A percentile compares a stretch with the other conserved stretches of the same genome.
These are phyloP conservation scores for Chenopodium formosanum DNA, from an alignment of 148 eudicot species.

Conservation along the genomic window DNA sequence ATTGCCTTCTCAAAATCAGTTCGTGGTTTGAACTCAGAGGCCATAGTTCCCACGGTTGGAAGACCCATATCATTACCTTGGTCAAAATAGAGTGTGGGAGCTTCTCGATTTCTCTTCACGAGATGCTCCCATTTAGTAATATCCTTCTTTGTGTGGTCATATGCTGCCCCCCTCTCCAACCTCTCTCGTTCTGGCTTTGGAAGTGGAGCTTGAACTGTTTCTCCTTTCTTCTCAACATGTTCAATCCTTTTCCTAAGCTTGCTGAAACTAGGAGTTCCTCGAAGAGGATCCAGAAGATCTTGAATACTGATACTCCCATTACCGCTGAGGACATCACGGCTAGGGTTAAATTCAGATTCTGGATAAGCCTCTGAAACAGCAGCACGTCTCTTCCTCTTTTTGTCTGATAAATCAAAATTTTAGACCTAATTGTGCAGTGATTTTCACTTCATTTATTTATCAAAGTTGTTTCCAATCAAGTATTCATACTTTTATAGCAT, in stretches of 20 bases:
- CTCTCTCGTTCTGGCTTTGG: constrained; percentile 63
- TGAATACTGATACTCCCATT: constrained; percentile 60
- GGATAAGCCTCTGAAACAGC: constrained; percentile 77
- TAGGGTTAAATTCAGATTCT: constrained; percentile 88
- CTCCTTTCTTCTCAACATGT: constrained; percentile 48
- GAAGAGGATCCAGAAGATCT: constrained; percentile 76
- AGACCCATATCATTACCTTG: constrained; percentile 45
- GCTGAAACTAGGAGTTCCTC: constrained; percentile 53
- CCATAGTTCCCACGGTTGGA: constrained; percentile 92
- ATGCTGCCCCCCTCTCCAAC: constrained; percentile 64
- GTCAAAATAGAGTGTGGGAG: constrained; percentile 73
- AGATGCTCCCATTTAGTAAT: constrained; percentile 67
- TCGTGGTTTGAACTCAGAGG: constrained; percentile 89
- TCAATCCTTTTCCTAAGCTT: constrained; percentile 48
- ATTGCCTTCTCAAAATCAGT: constrained; percentile 79
- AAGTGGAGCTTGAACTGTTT: constrained; percentile 65
- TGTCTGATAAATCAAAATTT: constrained; percentile 42
- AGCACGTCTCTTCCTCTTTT: constrained; percentile 50
- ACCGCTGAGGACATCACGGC: constrained; percentile 69
- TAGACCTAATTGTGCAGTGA: not conserved
- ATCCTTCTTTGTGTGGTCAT: constrained; percentile 55
- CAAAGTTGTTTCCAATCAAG: not conserved
- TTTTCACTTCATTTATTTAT: not conserved
- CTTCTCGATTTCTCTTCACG: constrained; percentile 84
- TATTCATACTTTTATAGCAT: not conserved